Percentiles rank a stretch among this genome's conserved stretches.
phyloP scores from a whole-genome alignment of 2,329 filamentous ascomycete species.

The Metarhizium humberi region DNA sequence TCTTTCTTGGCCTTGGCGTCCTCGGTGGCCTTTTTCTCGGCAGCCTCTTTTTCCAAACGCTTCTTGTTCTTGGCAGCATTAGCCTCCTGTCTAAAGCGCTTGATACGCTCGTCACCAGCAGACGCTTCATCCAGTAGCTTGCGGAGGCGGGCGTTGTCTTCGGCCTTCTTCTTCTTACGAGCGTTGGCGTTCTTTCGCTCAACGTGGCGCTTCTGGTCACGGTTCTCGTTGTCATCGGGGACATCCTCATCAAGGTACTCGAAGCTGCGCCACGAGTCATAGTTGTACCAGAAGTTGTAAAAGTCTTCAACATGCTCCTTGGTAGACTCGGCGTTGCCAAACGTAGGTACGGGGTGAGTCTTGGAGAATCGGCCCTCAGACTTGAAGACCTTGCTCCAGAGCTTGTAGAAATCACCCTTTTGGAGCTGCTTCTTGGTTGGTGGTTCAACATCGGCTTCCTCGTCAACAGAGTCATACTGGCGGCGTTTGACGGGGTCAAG shows the following conservation, averaged over 20 bases:
- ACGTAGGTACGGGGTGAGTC: conserved; percentile 73
- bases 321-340: conserved; percentile 75
- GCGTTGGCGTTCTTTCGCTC: conserved; percentile 98
- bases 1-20: conserved; percentile 77
- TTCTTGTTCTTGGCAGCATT: conserved; percentile 96
- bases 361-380: conserved; percentile 90
- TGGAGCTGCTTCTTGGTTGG: conserved; percentile 83
- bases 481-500: conserved; percentile 85
- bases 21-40: conserved; percentile 77
- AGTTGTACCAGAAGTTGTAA: conserved; percentile 99
- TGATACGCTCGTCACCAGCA: conserved; percentile 86
- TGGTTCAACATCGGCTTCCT: conserved; percentile 83
- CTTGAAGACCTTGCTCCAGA: conserved; percentile 86
- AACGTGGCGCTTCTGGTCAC: conserved; percentile 96
- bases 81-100: conserved; percentile 88
- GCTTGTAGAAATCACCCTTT: conserved; percentile 90
- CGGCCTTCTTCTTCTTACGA: conserved; percentile 98
- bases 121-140: conserved; percentile 83
- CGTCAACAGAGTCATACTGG: conserved; percentile 95
- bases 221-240: conserved; percentile 96
- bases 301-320: conserved; percentile 89
- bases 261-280: conserved; percentile 95
- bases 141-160: conserved; percentile 86
- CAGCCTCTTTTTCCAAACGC: conserved; percentile 79
- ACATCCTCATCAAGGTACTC: conserved; percentile 99